Base-by-base conservation (phyloP, 2,329 filamentous ascomycete genomes). In the Neofusicoccum sp. region DNA sequence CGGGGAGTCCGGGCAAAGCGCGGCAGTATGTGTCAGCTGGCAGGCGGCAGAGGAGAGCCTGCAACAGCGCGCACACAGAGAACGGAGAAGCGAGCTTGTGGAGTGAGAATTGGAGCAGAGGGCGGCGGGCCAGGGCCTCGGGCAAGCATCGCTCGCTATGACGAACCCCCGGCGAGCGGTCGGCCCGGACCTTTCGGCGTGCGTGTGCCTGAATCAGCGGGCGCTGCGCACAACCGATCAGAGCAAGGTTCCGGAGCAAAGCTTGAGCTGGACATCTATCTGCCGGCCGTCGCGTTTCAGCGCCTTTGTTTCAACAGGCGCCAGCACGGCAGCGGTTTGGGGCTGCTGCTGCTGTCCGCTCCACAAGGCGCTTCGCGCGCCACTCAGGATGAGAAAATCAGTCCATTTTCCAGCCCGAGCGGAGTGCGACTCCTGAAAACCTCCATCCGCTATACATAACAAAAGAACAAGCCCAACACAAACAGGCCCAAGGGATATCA, bases 11-110 rank as follows among this genome's bases (percentile, higher is more conserved):
- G 54, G 54, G 39, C 39, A 45, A 58, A 58, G 41, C 41, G 54
- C 54, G 54, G 56, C 56, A 41, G 16, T 39, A 61, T 48, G 56
- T 47, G 43, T 60, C 56, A 60, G 56, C 56, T 29, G 56, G 39
- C 45, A 39, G 37, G 41, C 37, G 39, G 36, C 31, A 29, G 33
- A 60, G 16, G 33, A 60, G 28, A 28, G 22, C 5, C 14, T 7
- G 12, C 31, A 16, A 41, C 31, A 22, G 31, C 29, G 44, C 43
- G 31, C 41, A 48, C 43, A 39, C 43, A 49, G 22, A 60, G 33
- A 39, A 33, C 31, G 43, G 43, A 41, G 45, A 49, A 60, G 56
- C 56, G 43, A 60, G 56, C 56, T 60, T 56, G 52, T 34, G 52
- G 52, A 56, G 41, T 44, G 54, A 58, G 41, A 37, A 36, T 28